These are phyloP conservation scores for Cladorrhinum sp. DNA, from an alignment of 2,329 filamentous ascomycete species.

Conservation along the genomic window DNA sequence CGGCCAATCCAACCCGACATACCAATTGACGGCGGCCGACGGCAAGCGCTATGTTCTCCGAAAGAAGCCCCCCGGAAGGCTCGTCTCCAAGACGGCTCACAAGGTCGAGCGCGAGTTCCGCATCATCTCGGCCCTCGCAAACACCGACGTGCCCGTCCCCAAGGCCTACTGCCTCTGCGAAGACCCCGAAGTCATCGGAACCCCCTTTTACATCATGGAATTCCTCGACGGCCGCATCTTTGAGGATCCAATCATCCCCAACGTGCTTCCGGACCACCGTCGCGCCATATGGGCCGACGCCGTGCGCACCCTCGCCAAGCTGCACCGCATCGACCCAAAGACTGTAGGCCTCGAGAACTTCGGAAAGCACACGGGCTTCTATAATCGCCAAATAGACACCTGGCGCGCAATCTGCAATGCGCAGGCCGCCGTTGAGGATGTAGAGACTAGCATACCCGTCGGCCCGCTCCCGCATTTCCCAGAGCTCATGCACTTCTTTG, in stretches of 20 bases:
- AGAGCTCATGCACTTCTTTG: conserved; percentile 77
- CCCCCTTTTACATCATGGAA: conserved; percentile 95
- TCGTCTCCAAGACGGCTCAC: conserved; percentile 91
- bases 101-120: conserved; percentile 94
- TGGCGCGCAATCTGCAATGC: conserved; percentile 74
- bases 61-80: conserved; percentile 95
- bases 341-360: conserved; percentile 68
- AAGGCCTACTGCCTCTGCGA: conserved; percentile 82
- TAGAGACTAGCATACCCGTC: conserved; percentile 72
- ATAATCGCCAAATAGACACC: conserved; percentile 79
- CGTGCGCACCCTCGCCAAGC: conserved; percentile 75
- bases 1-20: conserved; percentile 96
- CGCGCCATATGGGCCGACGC: conserved; percentile 83
- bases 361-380: conserved; percentile 75
- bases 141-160: conserved; percentile 81
- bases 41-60: conserved; percentile 79
- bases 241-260: conserved; percentile 80
- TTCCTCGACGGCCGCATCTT: conserved; percentile 93
- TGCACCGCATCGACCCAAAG: conserved; percentile 71
- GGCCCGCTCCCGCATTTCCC: conserved; percentile 81
- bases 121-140: conserved; percentile 73
- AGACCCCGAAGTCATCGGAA: conserved; percentile 75
- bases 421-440: conserved; percentile 72
- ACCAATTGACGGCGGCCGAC: conserved; percentile 74
- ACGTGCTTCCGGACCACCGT: conserved; percentile 64